Evolutionary conservation across 345 rosid species (phyloP).

Genomic region (Salix brachista): DNA sequence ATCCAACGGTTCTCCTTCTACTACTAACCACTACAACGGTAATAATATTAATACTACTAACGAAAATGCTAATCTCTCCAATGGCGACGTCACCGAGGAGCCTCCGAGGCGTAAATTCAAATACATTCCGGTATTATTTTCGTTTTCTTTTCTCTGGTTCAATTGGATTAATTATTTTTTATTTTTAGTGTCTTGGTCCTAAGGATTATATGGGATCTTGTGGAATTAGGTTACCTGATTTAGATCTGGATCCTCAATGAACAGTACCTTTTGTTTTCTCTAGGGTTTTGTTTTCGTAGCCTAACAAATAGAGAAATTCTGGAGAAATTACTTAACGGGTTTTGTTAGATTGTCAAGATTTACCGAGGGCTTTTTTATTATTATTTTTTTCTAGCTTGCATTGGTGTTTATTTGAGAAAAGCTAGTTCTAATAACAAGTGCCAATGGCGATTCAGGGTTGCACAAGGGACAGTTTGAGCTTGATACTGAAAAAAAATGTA

Average conservation of each 20-base stretch:
- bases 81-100: conserved; percentile 37
- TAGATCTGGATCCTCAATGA: conserved; percentile 16
- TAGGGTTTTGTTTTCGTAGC: conserved; percentile 8
- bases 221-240: not conserved
- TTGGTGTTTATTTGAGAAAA: not conserved
- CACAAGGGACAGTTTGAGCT: not conserved
- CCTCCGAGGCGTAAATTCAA: conserved; percentile 81
- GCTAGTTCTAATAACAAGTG: not conserved
- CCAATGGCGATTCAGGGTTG: not conserved
- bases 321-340: not conserved
- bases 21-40: conserved; percentile 14
- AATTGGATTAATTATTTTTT: not conserved
- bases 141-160: not conserved
- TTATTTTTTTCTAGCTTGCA: not conserved
- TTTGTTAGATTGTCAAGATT: not conserved
- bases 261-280: not conserved
- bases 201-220: not conserved
- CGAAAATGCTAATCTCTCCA: conserved; percentile 28
- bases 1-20: conserved; percentile 21
- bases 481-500: not conserved
- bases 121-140: conserved; percentile 69
- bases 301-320: not conserved
- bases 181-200: not conserved
- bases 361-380: not conserved
- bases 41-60: conserved; percentile 20